A percentile compares a stretch with the other conserved stretches of the same genome.
These are phyloP conservation scores for Penicillium riverlandense DNA, from an alignment of 495 filamentous ascomycete genomes.

Conservation along the genomic window DNA sequence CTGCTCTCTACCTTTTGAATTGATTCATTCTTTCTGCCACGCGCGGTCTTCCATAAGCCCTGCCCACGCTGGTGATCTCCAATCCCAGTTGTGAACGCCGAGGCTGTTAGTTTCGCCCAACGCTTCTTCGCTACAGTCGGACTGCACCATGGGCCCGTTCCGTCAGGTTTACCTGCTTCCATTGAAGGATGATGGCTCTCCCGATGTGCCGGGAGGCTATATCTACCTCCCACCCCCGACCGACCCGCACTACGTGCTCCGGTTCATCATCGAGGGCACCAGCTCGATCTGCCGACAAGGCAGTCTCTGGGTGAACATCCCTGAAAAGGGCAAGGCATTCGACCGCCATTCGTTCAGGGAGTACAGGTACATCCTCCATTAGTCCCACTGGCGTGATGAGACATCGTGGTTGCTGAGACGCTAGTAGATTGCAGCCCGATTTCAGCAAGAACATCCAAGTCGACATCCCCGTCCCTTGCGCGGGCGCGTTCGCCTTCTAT, in stretches of 20 bases:
- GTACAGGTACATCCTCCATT: conserved; percentile 58
- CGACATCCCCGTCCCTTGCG: conserved; percentile 70
- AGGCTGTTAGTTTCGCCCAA: too few species aligned
- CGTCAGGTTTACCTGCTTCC: conserved; percentile 74
- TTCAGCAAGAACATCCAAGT: conserved; percentile 90
- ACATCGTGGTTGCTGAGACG: conserved; percentile 14
- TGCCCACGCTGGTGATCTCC: too few species aligned
- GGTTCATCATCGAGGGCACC: conserved; percentile 91
- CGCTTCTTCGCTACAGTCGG: too few species aligned
- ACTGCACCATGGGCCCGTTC: conserved; percentile 18
- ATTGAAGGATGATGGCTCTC: conserved; percentile 85
- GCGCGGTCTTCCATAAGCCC: too few species aligned
- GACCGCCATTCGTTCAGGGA: conserved; percentile 69
- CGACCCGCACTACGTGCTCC: conserved; percentile 63
- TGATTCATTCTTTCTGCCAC: too few species aligned
- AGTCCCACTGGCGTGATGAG: background rate
- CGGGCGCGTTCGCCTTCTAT: conserved; percentile 96
- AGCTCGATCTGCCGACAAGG: conserved; percentile 93
- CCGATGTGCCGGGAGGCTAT: conserved; percentile 81
- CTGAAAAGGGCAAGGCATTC: conserved; percentile 65
- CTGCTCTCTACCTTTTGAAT: too few species aligned
- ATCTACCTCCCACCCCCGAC: conserved; percentile 80
- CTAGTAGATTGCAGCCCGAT: conserved; percentile 69
- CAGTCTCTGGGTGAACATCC: conserved; percentile 93
- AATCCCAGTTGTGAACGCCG: too few species aligned